Evolutionary conservation across 495 filamentous ascomycete genomes (phyloP).

Genomic region (Symbiotaphrina buchneri): DNA sequence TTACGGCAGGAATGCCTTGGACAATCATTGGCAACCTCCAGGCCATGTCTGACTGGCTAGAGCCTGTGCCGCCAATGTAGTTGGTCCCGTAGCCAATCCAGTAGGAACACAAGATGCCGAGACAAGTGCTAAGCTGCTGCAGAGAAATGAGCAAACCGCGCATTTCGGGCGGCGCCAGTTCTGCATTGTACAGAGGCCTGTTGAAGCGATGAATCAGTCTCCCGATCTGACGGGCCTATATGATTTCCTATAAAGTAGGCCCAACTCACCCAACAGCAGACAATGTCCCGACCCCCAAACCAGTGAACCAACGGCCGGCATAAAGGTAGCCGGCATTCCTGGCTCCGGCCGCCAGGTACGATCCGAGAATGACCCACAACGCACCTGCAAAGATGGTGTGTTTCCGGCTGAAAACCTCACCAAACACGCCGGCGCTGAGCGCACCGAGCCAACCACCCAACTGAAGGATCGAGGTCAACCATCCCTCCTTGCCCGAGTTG

Average conservation of each 20-base stretch:
- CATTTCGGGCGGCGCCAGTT: constrained; percentile 37
- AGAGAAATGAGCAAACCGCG: constrained; percentile 52
- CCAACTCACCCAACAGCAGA: constrained; percentile 46
- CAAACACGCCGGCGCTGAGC: constrained; percentile 10
- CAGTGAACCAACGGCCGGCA: constrained; percentile 8
- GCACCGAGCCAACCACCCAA: constrained; percentile 10
- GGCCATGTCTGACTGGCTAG: constrained; percentile 34
- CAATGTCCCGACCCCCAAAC: constrained; percentile 49
- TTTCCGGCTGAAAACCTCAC: no score
- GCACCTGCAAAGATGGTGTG: no score
- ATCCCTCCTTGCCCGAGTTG: constrained; percentile 4
- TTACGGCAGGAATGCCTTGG: no score
- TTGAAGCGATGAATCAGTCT: no score
- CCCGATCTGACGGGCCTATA: no score
- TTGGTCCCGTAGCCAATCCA: constrained; percentile 27
- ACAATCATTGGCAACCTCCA: neutral
- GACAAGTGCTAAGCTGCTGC: constrained; percentile 62
- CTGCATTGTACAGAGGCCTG: constrained; percentile 47
- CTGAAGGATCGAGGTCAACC: constrained; percentile 6
- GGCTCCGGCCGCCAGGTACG: no score
- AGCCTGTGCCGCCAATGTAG: constrained; percentile 21
- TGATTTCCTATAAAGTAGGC: no score
- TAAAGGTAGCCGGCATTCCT: constrained; percentile 24
- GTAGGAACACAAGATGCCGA: constrained; percentile 67
- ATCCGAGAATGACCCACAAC: no score